phyloP scores from a whole-genome alignment of 2,329 filamentous ascomycete species.

The Arthrobotrys iridis region DNA sequence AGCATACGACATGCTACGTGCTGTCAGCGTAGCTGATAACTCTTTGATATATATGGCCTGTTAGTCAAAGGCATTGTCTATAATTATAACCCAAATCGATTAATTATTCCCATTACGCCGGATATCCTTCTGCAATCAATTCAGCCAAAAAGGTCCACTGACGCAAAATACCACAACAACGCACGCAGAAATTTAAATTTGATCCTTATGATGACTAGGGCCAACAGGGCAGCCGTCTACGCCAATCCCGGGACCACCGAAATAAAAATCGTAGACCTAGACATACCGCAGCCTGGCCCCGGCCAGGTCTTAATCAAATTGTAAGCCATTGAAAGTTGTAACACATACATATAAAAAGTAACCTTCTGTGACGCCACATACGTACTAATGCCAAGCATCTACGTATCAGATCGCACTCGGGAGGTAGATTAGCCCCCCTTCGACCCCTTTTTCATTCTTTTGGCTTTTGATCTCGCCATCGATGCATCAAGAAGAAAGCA shows the following conservation, averaged over 20 bases:
- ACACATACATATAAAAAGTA: background rate
- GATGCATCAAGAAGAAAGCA: background rate
- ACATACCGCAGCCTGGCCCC: slow-evolving; percentile 56
- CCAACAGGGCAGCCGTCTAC: slow-evolving; percentile 57
- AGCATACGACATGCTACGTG: background rate
- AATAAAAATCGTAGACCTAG: slow-evolving; percentile 58
- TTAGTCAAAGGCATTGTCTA: too few species aligned
- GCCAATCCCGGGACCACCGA: slow-evolving; percentile 58
- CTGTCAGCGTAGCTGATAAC: too few species aligned
- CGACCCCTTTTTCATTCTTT: background rate
- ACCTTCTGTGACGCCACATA: background rate
- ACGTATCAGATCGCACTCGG: slow-evolving; percentile 31
- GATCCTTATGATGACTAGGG: background rate
- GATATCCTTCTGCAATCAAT: too few species aligned
- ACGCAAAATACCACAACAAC: slow-evolving; percentile 28
- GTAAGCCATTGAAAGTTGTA: slow-evolving; percentile 42
- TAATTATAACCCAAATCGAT: too few species aligned
- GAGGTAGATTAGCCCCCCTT: too few species aligned
- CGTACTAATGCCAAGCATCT: background rate
- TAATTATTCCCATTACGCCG: too few species aligned
- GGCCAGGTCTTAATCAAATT: slow-evolving; percentile 58
- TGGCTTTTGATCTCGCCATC: too few species aligned
- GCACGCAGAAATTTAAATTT: too few species aligned
- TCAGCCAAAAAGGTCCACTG: background rate
- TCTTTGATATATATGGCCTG: too few species aligned